These are phyloP conservation scores for Trichopus zeylanicus DNA, from an alignment of 116 monocot species.

Conservation along the genomic window DNA sequence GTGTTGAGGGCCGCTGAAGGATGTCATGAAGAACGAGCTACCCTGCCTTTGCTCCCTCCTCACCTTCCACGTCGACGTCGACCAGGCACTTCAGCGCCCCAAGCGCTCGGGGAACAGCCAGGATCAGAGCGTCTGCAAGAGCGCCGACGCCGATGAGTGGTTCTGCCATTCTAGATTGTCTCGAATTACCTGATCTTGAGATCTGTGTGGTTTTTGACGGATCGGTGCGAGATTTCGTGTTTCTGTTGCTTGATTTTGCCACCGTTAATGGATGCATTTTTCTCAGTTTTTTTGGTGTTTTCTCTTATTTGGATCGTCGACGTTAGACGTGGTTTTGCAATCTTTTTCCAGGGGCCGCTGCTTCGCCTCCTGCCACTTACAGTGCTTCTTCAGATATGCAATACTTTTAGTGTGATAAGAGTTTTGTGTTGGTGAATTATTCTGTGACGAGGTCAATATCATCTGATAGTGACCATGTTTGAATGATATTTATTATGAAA, in stretches of 20 bases:
- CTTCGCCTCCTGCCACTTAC: background rate
- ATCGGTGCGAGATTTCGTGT: too few relatives aligned
- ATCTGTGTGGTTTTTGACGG: too few relatives aligned
- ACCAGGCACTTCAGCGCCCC: constrained; percentile 34
- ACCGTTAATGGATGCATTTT: too few relatives aligned
- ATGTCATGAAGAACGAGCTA: constrained; percentile 31
- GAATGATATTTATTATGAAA: too few relatives aligned
- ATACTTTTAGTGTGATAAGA: too few relatives aligned
- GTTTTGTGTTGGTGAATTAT: too few relatives aligned
- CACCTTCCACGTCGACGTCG: constrained; percentile 28
- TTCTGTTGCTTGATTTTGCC: too few relatives aligned
- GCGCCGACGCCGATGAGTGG: background rate
- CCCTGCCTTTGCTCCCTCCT: constrained; percentile 44
- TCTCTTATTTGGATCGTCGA: too few relatives aligned
- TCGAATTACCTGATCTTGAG: background rate
- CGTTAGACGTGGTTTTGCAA: too few relatives aligned
- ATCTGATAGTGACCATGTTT: too few relatives aligned
- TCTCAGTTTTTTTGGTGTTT: too few relatives aligned
- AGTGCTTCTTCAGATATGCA: background rate
- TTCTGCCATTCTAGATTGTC: background rate
- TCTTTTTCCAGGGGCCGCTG: background rate
- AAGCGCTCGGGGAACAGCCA: constrained; percentile 28
- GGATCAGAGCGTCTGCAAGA: constrained; percentile 18
- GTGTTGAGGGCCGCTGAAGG: constrained; percentile 50
- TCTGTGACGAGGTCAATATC: too few relatives aligned